Evolutionary conservation across 257 asterid species (phyloP).

Genomic region (Euphrasia confusa): DNA sequence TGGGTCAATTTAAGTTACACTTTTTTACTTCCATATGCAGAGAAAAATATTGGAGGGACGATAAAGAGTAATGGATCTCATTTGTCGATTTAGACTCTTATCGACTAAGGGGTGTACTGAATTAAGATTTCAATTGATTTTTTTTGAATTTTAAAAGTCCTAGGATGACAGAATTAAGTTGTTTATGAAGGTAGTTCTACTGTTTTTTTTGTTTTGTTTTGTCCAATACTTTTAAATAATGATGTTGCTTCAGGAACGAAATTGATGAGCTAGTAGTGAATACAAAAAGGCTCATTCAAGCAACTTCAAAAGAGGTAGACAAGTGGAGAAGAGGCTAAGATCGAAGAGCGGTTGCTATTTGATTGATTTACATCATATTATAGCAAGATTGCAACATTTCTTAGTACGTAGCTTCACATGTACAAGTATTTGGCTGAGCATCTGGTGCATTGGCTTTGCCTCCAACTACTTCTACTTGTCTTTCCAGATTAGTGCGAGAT

Average conservation of each 20-base stretch:
- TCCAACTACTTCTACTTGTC: background rate
- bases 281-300: conserved; percentile 37
- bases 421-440: too few relatives aligned
- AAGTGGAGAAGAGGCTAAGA: conserved; percentile 41
- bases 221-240: background rate
- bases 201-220: conserved; percentile 2
- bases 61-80: too few relatives aligned
- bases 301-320: conserved; percentile 42
- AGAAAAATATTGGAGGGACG: too few relatives aligned
- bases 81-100: too few relatives aligned
- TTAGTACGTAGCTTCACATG: background rate
- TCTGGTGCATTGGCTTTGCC: too few relatives aligned
- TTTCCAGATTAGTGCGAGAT: background rate
- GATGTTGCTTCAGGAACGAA: conserved; percentile 36
- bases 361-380: background rate
- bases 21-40: too few relatives aligned
- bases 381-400: conserved; percentile 2
- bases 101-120: too few relatives aligned
- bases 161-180: background rate
- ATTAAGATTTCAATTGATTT: too few relatives aligned
- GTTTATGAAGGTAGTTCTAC: background rate
- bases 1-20: too few relatives aligned
- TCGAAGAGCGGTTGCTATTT: background rate
- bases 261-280: conserved; percentile 44
- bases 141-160: too few relatives aligned